phyloP scores from a whole-genome alignment of 2,329 filamentous ascomycete species.

The Mariannaea sp. region DNA sequence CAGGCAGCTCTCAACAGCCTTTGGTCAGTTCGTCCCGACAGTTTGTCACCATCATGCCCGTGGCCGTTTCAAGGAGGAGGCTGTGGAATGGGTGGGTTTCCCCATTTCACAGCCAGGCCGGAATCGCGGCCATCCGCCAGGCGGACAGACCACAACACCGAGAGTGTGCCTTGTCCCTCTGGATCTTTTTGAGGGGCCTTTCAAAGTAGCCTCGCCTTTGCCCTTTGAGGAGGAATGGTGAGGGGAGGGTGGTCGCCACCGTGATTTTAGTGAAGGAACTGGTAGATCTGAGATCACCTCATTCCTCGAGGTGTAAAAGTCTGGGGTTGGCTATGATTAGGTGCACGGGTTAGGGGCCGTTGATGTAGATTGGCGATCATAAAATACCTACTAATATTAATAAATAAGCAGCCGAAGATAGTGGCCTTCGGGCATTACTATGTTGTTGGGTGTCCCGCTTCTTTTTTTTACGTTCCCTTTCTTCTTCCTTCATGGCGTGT shows the following conservation, averaged over 20 bases:
- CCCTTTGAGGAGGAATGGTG: not conserved
- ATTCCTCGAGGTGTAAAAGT: conserved; percentile 4
- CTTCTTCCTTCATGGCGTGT: conserved; percentile 18
- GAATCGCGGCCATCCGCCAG: conserved; percentile 20
- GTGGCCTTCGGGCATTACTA: too few relatives aligned
- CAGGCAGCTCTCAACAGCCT: conserved; percentile 1
- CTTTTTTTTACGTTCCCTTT: not conserved
- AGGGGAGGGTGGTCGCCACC: not conserved
- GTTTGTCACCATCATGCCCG: conserved; percentile 17
- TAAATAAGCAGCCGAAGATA: not conserved
- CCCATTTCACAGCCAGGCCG: conserved; percentile 23
- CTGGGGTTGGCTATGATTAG: conserved; percentile 21
- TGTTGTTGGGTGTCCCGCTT: too few relatives aligned
- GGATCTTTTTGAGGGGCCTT: not conserved
- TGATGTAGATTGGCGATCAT: conserved; percentile 32
- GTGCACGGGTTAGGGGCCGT: conserved; percentile 28
- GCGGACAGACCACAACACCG: conserved; percentile 10
- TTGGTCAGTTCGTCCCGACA: conserved; percentile 22
- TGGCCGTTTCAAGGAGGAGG: conserved; percentile 21
- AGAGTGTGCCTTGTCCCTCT: not conserved
- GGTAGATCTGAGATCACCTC: conserved; percentile 29
- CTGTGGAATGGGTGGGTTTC: conserved; percentile 13
- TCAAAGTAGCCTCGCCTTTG: not conserved
- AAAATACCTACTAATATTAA: too few relatives aligned
- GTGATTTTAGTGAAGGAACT: not conserved